These are phyloP conservation scores for Phaeophleospora eucalypticola DNA, from an alignment of 2,329 filamentous ascomycete species.

Conservation along the genomic window DNA sequence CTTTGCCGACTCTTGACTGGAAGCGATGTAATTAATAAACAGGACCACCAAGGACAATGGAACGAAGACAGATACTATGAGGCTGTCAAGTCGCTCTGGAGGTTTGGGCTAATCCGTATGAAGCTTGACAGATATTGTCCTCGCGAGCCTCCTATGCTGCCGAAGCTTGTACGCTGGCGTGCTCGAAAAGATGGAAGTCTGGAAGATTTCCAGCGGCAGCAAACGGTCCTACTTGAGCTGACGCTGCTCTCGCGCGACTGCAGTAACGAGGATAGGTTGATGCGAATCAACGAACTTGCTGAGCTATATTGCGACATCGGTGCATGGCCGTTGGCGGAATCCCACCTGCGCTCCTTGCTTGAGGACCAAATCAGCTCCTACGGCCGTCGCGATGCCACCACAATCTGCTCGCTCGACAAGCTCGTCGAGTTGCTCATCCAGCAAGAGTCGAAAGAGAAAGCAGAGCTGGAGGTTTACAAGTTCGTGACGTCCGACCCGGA, in stretches of 20 bases:
- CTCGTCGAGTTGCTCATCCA: not conserved
- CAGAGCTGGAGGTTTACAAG: not conserved
- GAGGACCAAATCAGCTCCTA: not conserved
- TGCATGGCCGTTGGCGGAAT: not conserved
- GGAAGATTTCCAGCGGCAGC: not conserved
- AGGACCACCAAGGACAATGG: not conserved
- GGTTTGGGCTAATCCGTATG: not conserved
- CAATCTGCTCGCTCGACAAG: not conserved
- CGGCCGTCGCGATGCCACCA: not conserved
- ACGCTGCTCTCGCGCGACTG: not conserved
- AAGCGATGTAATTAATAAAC: not conserved
- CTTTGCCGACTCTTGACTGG: not conserved
- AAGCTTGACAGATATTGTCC: not conserved
- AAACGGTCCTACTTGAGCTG: not conserved
- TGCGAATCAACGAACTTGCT: not conserved
- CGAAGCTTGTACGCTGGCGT: conserved; percentile 3
- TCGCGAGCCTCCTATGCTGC: too few relatives aligned
- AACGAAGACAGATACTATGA: not conserved
- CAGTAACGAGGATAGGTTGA: not conserved
- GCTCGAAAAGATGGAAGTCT: conserved; percentile 3
- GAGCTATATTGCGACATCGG: not conserved
- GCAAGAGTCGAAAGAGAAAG: not conserved
- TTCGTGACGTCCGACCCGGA: not conserved
- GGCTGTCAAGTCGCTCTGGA: not conserved
- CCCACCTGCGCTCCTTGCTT: not conserved